Conservation (phyloP, 148 eudicot genomes). For the Vaccinium corymbosum region DNA sequence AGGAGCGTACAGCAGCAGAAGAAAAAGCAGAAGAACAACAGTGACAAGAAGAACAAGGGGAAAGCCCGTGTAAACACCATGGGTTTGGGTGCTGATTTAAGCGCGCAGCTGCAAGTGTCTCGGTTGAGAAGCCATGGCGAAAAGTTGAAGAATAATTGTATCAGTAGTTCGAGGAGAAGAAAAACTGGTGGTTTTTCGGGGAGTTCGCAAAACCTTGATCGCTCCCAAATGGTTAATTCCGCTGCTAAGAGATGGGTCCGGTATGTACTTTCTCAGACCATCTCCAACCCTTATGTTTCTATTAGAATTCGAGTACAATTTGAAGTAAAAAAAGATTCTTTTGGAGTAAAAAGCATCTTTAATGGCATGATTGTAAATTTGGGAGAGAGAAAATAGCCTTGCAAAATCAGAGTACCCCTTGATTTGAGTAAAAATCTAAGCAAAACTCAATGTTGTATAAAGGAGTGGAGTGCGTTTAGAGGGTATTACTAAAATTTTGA, state of each 20-base stretch:
- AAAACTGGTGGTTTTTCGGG: conserved; percentile 19
- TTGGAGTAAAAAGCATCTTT: background rate
- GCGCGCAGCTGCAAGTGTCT: conserved; percentile 26
- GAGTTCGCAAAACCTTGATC: conserved; percentile 19
- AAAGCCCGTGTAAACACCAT: conserved; percentile 25
- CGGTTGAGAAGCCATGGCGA: conserved; percentile 31
- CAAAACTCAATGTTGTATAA: no score
- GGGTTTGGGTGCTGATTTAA: conserved; percentile 41
- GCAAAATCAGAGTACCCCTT: background rate
- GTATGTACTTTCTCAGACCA: conserved; percentile 5
- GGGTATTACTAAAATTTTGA: background rate
- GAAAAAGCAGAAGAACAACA: conserved; percentile 23
- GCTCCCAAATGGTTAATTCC: conserved; percentile 14
- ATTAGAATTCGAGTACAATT: no score
- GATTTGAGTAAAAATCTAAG: no score
- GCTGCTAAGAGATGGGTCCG: conserved; percentile 45
- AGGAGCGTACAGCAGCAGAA: conserved; percentile 15
- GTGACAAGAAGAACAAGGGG: conserved; percentile 30
- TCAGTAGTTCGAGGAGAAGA: conserved; percentile 21
- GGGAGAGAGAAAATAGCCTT: background rate
- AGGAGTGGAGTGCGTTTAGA: background rate
- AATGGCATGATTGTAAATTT: background rate
- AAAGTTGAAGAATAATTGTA: conserved; percentile 18
- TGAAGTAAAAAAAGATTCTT: no score
- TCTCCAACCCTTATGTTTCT: no score